Evolutionary conservation across 2,329 filamentous ascomycete species (phyloP), one percentile per base, ranked within the genome.

Genomic region (Cladophialophora exuberans): DNA sequence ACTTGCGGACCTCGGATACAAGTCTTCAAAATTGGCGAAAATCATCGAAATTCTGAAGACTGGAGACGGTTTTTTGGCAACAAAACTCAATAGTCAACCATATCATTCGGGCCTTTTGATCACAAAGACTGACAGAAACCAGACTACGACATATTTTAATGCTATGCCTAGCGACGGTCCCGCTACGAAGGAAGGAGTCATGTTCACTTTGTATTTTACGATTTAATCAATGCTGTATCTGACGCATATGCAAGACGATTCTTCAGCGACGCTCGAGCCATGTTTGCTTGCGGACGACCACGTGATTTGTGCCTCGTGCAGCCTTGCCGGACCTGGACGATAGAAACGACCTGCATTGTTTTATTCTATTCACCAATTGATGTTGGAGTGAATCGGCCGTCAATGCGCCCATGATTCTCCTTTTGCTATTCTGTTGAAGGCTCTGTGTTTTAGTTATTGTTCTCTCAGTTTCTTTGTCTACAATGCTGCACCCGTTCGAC

Each of bases 21-120:
- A 4, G 28, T 50, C n/a, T 45, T 47, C 36, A 58, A 43, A 22
- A 42, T 30, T 13, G 41, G 23, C 15, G 41, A 48, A 10, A 52
- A 52, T 52, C 44, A 47, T 30, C 47, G 58, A 15, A 55, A 57
- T 30, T 61, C 58, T 2, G 55, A 55, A 48, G 58, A 61, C 28
- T 61, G 54, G 58, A 57, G 52, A 47, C 54, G 44, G 11, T 61
- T 61, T 41, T 58, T 61, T 42, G 52, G 58, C 30, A 50, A 50
- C 33, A 46, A 26, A 30, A 26, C 11, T 11, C 47, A 30, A 9
- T 36, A 39, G 25, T 30, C 45, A 6, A 15, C 26, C 3, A n/a
- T 17, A 4, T 28, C 54, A 2, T 31, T 38, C 7, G 52, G 35
- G 47, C 26, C 18, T 13, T 31, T 43, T 33, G 18, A 35, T 4